phyloP scores from a whole-genome alignment of 208 protist genomes.

The Trypanosoma vivax region DNA sequence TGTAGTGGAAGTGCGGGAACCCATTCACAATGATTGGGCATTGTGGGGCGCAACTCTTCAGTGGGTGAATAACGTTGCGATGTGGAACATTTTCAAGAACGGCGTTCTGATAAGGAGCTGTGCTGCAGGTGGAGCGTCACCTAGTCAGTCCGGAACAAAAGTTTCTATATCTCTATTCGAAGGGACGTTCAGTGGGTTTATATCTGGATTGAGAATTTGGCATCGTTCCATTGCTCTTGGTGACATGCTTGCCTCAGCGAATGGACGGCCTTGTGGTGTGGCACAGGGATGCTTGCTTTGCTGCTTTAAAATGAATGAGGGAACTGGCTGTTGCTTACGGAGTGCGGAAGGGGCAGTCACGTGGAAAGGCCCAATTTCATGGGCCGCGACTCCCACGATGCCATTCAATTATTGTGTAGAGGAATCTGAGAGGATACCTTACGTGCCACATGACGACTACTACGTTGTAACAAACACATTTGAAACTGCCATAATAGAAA shows the following conservation, averaged over 20 bases:
- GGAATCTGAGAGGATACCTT: conserved; percentile 13
- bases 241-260: conserved; percentile 36
- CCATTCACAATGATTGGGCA: conserved; percentile 39
- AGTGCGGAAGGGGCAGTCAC: conserved; percentile 19
- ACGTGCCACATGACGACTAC: conserved; percentile 39
- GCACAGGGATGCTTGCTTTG: conserved; percentile 26
- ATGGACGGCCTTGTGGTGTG: conserved; percentile 8
- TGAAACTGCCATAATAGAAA: conserved; percentile 69
- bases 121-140: conserved; percentile 32
- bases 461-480: conserved; percentile 62
- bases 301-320: conserved; percentile 64
- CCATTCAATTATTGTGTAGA: conserved; percentile 12
- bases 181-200: conserved; percentile 23
- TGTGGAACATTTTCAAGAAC: conserved; percentile 73
- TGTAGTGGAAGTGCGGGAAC: conserved; percentile 57
- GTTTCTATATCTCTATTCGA: conserved; percentile 16
- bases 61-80: conserved; percentile 45
- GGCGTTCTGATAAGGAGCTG: conserved; percentile 36
- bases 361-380: conserved; percentile 42
- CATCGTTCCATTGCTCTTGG: conserved; percentile 32
- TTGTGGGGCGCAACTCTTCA: conserved; percentile 71
- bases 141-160: conserved; percentile 14
- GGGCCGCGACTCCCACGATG: conserved; percentile 34
- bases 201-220: conserved; percentile 48
- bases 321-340: conserved; percentile 53